Conservation (phyloP, 352 stramenopile species). For the Pythium pectinolyticum region DNA sequence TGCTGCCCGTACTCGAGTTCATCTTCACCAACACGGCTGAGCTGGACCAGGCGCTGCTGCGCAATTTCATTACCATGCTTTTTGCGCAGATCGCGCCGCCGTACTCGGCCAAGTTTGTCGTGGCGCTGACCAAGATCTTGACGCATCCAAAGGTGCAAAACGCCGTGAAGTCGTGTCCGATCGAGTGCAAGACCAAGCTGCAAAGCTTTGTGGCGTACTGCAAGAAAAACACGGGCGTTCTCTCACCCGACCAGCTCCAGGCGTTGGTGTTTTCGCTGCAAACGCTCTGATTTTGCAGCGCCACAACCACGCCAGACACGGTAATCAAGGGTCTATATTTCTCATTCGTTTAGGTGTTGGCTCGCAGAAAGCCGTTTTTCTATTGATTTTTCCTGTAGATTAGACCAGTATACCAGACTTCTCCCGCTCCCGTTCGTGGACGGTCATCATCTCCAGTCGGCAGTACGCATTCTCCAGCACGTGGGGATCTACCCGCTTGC, state of each 20-base stretch:
- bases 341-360: too few relatives aligned
- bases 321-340: slow-evolving; percentile 4
- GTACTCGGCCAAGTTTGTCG: slow-evolving; percentile 77
- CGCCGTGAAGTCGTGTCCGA: slow-evolving; percentile 75
- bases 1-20: slow-evolving; percentile 83
- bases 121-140: slow-evolving; percentile 68
- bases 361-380: too few relatives aligned
- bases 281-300: slow-evolving; percentile 26
- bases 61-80: slow-evolving; percentile 84
- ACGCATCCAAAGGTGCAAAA: slow-evolving; percentile 85
- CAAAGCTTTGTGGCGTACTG: slow-evolving; percentile 65
- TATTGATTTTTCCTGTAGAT: too few relatives aligned
- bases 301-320: too few relatives aligned
- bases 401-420: background rate
- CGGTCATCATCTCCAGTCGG: slow-evolving; percentile 39
- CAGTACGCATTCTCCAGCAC: slow-evolving; percentile 56
- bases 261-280: slow-evolving; percentile 53
- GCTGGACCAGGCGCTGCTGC: slow-evolving; percentile 79
- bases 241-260: slow-evolving; percentile 71
- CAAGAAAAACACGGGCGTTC: slow-evolving; percentile 55
- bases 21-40: slow-evolving; percentile 77
- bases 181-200: slow-evolving; percentile 78
- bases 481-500: slow-evolving; percentile 25
- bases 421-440: background rate
- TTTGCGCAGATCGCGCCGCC: slow-evolving; percentile 71